Percentiles rank a stretch among this genome's conserved stretches.
Conservation (phyloP, 2,329 filamentous ascomycete species). For the Teratosphaeria epicoccoides region DNA sequence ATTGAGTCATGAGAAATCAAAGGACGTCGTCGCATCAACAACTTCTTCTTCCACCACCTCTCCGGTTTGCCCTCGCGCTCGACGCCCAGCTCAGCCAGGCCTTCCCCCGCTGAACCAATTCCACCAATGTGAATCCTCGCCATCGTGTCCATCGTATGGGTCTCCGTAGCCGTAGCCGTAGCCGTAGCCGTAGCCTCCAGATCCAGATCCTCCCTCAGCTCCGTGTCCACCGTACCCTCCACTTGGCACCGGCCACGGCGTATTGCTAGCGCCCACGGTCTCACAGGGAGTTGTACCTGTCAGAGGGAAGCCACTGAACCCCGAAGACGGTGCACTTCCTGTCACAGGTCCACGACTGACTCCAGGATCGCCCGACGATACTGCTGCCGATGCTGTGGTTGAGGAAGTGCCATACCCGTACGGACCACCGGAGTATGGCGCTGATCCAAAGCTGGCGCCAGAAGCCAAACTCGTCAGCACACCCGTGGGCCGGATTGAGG, state of each 20-base stretch:
- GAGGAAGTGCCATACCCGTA: background rate
- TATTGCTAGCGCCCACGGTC: slow-evolving; percentile 4
- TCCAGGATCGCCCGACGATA: background rate
- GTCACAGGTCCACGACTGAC: background rate
- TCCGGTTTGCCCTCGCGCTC: background rate
- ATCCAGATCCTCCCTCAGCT: background rate
- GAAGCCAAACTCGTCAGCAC: background rate
- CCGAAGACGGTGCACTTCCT: slow-evolving; percentile 1
- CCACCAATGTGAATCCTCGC: background rate
- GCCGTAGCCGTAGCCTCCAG: background rate
- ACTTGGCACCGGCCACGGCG: slow-evolving; percentile 5
- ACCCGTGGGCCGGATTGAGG: background rate
- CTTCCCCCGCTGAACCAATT: slow-evolving; percentile 2
- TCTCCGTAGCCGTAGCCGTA: slow-evolving; percentile 6
- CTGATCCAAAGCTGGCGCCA: background rate
- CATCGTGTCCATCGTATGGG: background rate
- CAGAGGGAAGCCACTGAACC: slow-evolving; percentile 4
- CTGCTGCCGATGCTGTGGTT: background rate
- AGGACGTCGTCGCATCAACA: background rate
- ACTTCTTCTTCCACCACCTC: too few relatives aligned
- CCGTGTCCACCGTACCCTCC: slow-evolving; percentile 4
- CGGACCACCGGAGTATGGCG: background rate
- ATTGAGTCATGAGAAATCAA: background rate
- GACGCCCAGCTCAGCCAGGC: background rate
- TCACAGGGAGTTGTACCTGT: background rate